A percentile compares a stretch with the other conserved stretches of the same genome.
These are phyloP conservation scores for Manihot esculenta DNA, from an alignment of 441 rosid species.

Conservation along the genomic window DNA sequence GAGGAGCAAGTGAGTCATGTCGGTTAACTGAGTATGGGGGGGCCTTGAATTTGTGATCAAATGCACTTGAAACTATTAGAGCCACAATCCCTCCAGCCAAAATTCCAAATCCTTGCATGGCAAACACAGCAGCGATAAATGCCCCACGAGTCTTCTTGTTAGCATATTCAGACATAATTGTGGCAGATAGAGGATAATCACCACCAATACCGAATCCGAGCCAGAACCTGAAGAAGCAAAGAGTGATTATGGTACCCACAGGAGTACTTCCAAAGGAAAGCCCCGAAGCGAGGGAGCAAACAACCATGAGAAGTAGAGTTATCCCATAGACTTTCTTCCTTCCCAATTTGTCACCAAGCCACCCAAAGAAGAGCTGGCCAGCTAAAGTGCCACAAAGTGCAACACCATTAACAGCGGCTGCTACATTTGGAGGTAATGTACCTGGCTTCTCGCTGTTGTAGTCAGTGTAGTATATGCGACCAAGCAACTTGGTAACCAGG, in stretches of 20 bases:
- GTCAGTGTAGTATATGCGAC: conserved; percentile 68
- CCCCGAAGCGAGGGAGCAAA: conserved; percentile 64
- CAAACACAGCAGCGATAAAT: conserved; percentile 83
- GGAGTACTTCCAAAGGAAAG: conserved; percentile 55
- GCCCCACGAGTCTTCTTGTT: conserved; percentile 82
- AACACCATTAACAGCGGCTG: conserved; percentile 81
- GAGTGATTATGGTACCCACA: conserved; percentile 45
- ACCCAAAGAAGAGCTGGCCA: conserved; percentile 84
- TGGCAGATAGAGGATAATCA: conserved; percentile 77
- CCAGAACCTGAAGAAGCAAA: conserved; percentile 87
- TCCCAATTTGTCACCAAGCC: conserved; percentile 85
- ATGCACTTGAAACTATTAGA: conserved; percentile 41
- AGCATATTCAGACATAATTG: conserved; percentile 83
- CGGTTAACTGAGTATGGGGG: conserved; percentile 48
- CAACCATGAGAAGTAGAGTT: conserved; percentile 67
- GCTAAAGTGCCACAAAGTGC: conserved; percentile 70
- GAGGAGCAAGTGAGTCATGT: conserved; percentile 46
- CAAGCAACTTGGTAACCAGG: conserved; percentile 73
- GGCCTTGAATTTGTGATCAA: conserved; percentile 38
- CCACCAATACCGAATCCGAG: conserved; percentile 89
- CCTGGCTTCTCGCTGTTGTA: conserved; percentile 58
- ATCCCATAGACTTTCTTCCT: conserved; percentile 76
- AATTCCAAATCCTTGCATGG: conserved; percentile 88
- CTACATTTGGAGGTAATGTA: conserved; percentile 58
- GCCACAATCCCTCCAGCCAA: conserved; percentile 66